Conservation (phyloP, 108 stramenopile genomes). For the Cyclostephanos tholiformis region DNA sequence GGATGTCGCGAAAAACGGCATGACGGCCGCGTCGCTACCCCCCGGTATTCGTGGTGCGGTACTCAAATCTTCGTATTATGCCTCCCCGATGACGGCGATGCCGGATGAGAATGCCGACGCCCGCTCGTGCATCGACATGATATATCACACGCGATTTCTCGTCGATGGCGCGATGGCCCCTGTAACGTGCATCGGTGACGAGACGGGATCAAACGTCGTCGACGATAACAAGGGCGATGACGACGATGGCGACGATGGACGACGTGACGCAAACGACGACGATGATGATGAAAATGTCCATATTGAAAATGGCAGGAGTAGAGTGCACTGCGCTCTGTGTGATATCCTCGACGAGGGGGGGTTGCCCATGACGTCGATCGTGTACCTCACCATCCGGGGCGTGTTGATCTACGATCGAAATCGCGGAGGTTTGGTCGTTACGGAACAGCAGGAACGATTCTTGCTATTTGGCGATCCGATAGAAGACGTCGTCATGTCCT, state of each 20-base stretch:
- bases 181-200: background rate
- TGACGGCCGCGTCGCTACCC: slow-evolving; percentile 20
- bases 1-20: background rate
- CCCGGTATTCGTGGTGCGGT: slow-evolving; percentile 19
- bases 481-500: background rate
- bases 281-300: background rate
- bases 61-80: slow-evolving; percentile 32
- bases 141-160: slow-evolving; percentile 35
- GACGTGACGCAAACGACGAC: slow-evolving; percentile 2
- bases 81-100: background rate
- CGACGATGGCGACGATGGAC: background rate
- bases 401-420: slow-evolving; percentile 42
- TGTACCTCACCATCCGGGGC: slow-evolving; percentile 42
- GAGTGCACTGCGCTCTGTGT: slow-evolving; percentile 20
- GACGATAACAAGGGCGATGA: background rate
- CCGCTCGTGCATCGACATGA: slow-evolving; percentile 17
- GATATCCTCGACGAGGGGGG: slow-evolving; percentile 22
- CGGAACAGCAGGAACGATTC: slow-evolving; percentile 23
- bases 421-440: slow-evolving; percentile 37
- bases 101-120: background rate
- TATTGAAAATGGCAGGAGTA: background rate
- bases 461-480: slow-evolving; percentile 28
- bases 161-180: background rate
- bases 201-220: background rate
- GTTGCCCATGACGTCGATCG: slow-evolving; percentile 18